These are phyloP conservation scores for Fragaria ananassa DNA, from an alignment of 306 rosid genomes.

Conservation along the genomic window DNA sequence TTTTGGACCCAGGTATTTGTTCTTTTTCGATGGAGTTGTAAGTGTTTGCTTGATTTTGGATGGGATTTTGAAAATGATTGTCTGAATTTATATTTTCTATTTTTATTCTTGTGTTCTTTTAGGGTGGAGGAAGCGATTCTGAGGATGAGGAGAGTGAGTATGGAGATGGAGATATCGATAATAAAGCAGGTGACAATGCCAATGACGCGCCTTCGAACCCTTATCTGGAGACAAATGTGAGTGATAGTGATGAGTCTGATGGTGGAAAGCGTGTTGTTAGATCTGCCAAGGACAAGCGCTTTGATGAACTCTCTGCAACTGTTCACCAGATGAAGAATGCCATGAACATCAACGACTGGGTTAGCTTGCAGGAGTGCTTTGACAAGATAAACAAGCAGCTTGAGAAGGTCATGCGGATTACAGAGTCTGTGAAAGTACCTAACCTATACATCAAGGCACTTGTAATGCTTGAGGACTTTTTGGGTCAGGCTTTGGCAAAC, in stretches of 20 bases:
- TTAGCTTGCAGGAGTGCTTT: conserved; percentile 89
- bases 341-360: conserved; percentile 96
- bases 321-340: conserved; percentile 97
- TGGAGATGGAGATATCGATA: conserved; percentile 45
- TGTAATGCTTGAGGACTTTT: conserved; percentile 84
- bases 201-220: conserved; percentile 27
- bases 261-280: conserved; percentile 65
- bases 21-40: background rate
- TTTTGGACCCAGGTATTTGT: conserved; percentile 56
- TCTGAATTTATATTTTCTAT: background rate
- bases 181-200: conserved; percentile 34
- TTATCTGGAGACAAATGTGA: conserved; percentile 39
- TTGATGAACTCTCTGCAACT: conserved; percentile 78
- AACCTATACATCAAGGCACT: conserved; percentile 77
- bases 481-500: conserved; percentile 81
- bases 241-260: conserved; percentile 73
- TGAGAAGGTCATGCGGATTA: conserved; percentile 93
- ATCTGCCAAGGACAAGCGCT: conserved; percentile 87
- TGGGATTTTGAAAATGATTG: background rate
- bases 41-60: background rate
- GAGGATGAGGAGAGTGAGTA: conserved; percentile 71
- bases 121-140: conserved; percentile 77
- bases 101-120: conserved; percentile 6
- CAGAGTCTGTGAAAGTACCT: conserved; percentile 80
- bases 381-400: conserved; percentile 91